Percentiles rank a stretch among this genome's conserved stretches.
Conservation (phyloP, 768 basidiomycete species). For the Hebeloma cylindrosporum region DNA sequence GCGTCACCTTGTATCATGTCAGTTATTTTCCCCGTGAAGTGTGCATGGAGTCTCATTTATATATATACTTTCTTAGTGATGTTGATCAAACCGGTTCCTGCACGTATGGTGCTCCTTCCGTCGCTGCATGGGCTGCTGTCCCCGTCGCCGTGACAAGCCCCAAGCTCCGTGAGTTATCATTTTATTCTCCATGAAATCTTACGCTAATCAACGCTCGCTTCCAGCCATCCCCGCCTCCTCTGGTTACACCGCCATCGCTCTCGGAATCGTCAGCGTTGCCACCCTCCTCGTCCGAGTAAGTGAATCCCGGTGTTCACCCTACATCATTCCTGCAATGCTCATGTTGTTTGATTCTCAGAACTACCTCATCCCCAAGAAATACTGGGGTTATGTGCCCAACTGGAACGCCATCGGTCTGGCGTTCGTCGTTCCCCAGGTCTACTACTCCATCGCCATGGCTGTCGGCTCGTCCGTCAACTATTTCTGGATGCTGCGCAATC, state of each 20-base stretch:
- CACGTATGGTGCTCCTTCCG: slow-evolving; percentile 56
- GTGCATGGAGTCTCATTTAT: neutral
- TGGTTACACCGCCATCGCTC: slow-evolving; percentile 57
- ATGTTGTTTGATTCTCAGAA: slow-evolving; percentile 23
- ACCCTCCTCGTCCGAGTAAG: slow-evolving; percentile 43
- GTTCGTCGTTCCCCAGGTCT: slow-evolving; percentile 53
- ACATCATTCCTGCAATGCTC: neutral
- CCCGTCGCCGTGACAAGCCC: slow-evolving; percentile 50
- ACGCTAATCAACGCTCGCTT: neutral
- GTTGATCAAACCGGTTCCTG: slow-evolving; percentile 34
- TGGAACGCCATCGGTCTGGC: slow-evolving; percentile 56
- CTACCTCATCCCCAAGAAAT: slow-evolving; percentile 47
- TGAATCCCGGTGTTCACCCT: neutral
- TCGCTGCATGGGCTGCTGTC: slow-evolving; percentile 58
- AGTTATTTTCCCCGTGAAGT: too few relatives aligned
- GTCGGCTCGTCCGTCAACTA: slow-evolving; percentile 47
- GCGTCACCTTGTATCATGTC: slow-evolving; percentile 62
- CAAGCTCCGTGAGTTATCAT: slow-evolving; percentile 38
- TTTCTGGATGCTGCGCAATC: slow-evolving; percentile 48
- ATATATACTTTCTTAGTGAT: neutral
- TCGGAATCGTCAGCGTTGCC: slow-evolving; percentile 44
- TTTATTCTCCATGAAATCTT: neutral
- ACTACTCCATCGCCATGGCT: slow-evolving; percentile 53
- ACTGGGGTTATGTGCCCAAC: slow-evolving; percentile 52
- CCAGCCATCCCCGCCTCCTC: slow-evolving; percentile 53